Base-by-base conservation (phyloP, 2,329 filamentous ascomycete genomes). In the Aureobasidium sp. region DNA sequence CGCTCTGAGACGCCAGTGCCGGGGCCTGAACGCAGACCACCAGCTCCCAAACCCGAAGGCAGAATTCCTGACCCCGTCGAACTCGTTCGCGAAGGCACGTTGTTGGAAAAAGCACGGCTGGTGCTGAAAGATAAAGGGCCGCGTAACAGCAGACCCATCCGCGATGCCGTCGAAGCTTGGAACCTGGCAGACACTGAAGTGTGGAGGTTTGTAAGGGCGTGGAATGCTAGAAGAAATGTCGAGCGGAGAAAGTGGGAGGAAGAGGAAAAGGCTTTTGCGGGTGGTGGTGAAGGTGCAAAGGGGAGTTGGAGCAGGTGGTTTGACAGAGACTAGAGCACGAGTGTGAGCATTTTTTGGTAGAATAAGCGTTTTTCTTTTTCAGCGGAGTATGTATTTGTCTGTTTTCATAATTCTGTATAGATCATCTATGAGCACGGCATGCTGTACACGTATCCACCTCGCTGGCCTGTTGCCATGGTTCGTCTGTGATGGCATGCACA, bases 191-290 rank as follows among this genome's bases (percentile, higher is more conserved):
- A 91, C 62, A 84, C 83, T 1, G 86, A 91, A 68, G 81, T 82
- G 1, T 91, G 86, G 86, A 80, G 79, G 62, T 90, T 90, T 63
- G 77, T 83, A 4, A 73, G 83, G 32, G 85, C 86, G 0, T 88
- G 79, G 58, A 71, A 82, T 47, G 85, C 84, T 16, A 71, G 85
- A 32, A 72, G 78, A 37, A 70, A 75, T 22, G 73, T 84, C 40
- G 85, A 89, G 72, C 72, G 85, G 54, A 66, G 73, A 59, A 74
- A 78, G 61, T 90, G 85, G 84, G 84, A 88, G 64, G 78, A 83
- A 57, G 79, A 85, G 56, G 84, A 88, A 70, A 76, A 76, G 57
- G 77, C 74, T 60, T 88, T 79, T 64, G 79, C 76, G 1, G 80
- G 79, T 7, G 80, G 79, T 7, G 81, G 81, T 17, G 78, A 79